These are phyloP conservation scores for Ustilago sp. DNA, from an alignment of 1,284 basidiomycete genomes.

Conservation along the genomic window DNA sequence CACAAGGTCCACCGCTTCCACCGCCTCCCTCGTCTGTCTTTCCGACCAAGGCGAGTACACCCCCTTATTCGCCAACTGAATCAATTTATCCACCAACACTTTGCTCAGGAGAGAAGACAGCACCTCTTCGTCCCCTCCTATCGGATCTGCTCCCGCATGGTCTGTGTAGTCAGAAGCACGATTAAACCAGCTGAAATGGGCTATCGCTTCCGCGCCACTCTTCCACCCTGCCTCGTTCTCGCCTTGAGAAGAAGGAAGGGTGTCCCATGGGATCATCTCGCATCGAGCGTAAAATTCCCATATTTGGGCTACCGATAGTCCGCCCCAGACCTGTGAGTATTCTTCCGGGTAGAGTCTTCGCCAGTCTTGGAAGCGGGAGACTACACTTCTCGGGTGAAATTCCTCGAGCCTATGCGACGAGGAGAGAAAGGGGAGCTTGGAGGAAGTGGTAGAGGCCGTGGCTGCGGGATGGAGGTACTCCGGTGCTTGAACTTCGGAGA, in stretches of 20 bases:
- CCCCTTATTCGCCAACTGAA: slow-evolving; percentile 27
- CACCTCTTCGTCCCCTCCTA: slow-evolving; percentile 62
- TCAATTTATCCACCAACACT: slow-evolving; percentile 48
- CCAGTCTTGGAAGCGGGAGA: slow-evolving; percentile 58
- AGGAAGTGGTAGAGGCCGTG: not conserved
- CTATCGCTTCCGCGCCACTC: slow-evolving; percentile 10
- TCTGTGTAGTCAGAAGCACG: slow-evolving; percentile 22
- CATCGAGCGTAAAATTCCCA: slow-evolving; percentile 65
- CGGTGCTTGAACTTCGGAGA: slow-evolving; percentile 57
- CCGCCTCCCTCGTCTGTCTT: slow-evolving; percentile 31
- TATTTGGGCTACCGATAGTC: slow-evolving; percentile 58
- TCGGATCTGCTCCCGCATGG: not conserved
- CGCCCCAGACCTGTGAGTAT: slow-evolving; percentile 64
- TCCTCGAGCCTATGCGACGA: not conserved
- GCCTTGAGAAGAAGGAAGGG: slow-evolving; percentile 15
- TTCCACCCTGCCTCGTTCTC: slow-evolving; percentile 16
- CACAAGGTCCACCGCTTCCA: slow-evolving; percentile 44
- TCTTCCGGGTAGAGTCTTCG: slow-evolving; percentile 54
- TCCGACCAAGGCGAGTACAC: slow-evolving; percentile 53
- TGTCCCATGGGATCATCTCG: slow-evolving; percentile 55
- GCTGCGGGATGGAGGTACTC: slow-evolving; percentile 58
- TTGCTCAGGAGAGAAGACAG: slow-evolving; percentile 44
- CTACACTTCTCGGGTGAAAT: slow-evolving; percentile 52
- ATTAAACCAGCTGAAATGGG: slow-evolving; percentile 26
- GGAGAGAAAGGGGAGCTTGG: slow-evolving; percentile 1